phyloP scores from a whole-genome alignment of 176 grass and related monocot species.

The Secale cereale region DNA sequence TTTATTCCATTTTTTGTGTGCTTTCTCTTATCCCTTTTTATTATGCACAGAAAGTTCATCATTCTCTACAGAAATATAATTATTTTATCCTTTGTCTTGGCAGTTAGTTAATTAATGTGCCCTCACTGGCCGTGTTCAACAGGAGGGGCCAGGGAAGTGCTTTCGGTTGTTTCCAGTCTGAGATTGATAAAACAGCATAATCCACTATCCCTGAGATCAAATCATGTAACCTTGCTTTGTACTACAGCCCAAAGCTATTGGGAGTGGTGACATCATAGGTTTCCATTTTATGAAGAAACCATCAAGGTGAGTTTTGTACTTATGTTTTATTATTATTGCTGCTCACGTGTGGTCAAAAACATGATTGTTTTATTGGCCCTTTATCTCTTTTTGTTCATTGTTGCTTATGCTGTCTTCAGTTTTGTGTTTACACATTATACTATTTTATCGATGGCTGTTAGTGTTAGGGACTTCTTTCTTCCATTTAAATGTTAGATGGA shows the following conservation, averaged over 20 bases:
- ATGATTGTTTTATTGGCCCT: too few relatives aligned
- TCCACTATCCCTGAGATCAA: slow-evolving; percentile 94
- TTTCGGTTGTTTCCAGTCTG: slow-evolving; percentile 43
- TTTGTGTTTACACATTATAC: neutral
- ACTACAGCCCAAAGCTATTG: slow-evolving; percentile 87
- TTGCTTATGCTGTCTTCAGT: too few relatives aligned
- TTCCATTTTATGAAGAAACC: too few relatives aligned
- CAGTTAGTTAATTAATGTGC: neutral
- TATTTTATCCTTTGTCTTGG: neutral
- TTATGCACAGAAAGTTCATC: too few relatives aligned
- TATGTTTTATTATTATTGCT: neutral
- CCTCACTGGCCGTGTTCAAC: slow-evolving; percentile 67
- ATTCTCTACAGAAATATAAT: neutral
- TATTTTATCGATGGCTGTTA: too few relatives aligned
- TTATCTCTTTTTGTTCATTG: too few relatives aligned
- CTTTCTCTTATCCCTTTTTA: too few relatives aligned
- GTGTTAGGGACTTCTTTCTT: too few relatives aligned
- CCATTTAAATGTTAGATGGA: too few relatives aligned
- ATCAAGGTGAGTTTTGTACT: slow-evolving; percentile 45
- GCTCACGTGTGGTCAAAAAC: too few relatives aligned
- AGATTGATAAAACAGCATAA: slow-evolving; percentile 64
- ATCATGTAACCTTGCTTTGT: slow-evolving; percentile 87
- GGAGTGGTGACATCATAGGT: slow-evolving; percentile 54
- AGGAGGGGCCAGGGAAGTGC: slow-evolving; percentile 78
- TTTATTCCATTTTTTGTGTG: too few relatives aligned